phyloP scores from a whole-genome alignment of 2,329 filamentous ascomycete genomes.

The Aspergillus ustus region DNA sequence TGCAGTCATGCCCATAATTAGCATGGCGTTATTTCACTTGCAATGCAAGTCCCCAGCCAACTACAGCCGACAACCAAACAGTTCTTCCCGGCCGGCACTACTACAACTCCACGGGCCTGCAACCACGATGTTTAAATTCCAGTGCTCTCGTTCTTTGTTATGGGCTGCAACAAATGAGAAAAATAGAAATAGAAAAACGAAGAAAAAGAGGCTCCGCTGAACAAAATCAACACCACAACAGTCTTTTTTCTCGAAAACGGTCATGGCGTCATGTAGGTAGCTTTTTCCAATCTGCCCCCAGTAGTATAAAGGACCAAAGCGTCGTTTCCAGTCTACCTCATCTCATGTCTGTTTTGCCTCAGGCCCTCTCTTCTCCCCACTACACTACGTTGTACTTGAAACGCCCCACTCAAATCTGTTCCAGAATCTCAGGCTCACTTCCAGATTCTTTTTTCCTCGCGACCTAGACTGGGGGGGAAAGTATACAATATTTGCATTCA shows the following conservation, averaged over 20 bases:
- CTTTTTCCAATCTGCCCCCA: background rate
- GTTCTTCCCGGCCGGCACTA: background rate
- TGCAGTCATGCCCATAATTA: constrained; percentile 14
- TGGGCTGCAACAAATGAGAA: background rate
- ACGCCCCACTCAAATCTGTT: background rate
- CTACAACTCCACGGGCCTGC: background rate
- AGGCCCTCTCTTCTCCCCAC: background rate
- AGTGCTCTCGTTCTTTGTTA: background rate
- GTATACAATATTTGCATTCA: background rate
- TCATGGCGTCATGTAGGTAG: constrained; percentile 18
- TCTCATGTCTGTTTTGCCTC: background rate
- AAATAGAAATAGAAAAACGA: constrained; percentile 1
- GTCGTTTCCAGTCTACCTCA: constrained; percentile 5
- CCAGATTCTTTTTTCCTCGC: background rate
- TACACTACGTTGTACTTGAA: background rate
- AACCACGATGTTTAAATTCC: background rate
- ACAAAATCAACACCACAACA: background rate
- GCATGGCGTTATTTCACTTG: constrained; percentile 1
- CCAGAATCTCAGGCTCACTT: background rate
- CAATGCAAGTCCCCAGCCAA: background rate
- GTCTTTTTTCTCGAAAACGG: background rate
- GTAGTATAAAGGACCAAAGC: constrained; percentile 1
- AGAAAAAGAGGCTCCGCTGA: constrained; percentile 1
- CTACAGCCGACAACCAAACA: too few relatives aligned
- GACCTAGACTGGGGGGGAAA: too few relatives aligned